A percentile compares a stretch with the other conserved stretches of the same genome.
phyloP scores from a whole-genome alignment of 2,329 filamentous ascomycete species.

The Nemania diffusa region DNA sequence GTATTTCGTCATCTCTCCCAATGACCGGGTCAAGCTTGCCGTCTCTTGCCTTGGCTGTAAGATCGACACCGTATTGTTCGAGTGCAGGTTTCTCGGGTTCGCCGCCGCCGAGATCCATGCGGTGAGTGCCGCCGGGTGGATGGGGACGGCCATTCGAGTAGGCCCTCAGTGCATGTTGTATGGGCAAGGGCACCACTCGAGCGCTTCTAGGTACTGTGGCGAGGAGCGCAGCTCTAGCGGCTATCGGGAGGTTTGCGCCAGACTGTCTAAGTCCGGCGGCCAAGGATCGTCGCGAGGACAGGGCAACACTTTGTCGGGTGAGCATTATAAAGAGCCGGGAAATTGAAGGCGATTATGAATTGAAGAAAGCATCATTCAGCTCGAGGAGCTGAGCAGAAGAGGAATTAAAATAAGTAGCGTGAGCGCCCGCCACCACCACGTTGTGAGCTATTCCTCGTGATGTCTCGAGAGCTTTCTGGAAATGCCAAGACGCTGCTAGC shows the following conservation, averaged over 20 bases:
- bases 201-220: constrained; percentile 33
- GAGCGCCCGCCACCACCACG: constrained; percentile 7
- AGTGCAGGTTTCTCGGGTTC: constrained; percentile 84
- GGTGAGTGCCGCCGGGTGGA: constrained; percentile 90
- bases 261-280: constrained; percentile 43
- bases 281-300: constrained; percentile 50
- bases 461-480: constrained; percentile 47
- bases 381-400: constrained; percentile 13
- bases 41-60: constrained; percentile 84
- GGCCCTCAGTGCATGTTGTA: constrained; percentile 51
- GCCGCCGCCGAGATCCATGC: constrained; percentile 84
- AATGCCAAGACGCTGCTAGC: constrained; percentile 39
- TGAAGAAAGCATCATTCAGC: neutral
- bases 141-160: constrained; percentile 82
- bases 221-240: constrained; percentile 43
- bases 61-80: constrained; percentile 89
- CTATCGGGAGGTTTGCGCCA: constrained; percentile 37
- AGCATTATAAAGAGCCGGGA: constrained; percentile 49
- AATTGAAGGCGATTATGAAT: neutral
- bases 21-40: constrained; percentile 97
- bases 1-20: constrained; percentile 89
- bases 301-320: constrained; percentile 52
- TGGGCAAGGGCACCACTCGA: constrained; percentile 38
- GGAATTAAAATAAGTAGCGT: constrained; percentile 31
- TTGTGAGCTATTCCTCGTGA: constrained; percentile 16